Evolutionary conservation across 352 stramenopile species (phyloP).

Genomic region (Phytophthora megakarya): DNA sequence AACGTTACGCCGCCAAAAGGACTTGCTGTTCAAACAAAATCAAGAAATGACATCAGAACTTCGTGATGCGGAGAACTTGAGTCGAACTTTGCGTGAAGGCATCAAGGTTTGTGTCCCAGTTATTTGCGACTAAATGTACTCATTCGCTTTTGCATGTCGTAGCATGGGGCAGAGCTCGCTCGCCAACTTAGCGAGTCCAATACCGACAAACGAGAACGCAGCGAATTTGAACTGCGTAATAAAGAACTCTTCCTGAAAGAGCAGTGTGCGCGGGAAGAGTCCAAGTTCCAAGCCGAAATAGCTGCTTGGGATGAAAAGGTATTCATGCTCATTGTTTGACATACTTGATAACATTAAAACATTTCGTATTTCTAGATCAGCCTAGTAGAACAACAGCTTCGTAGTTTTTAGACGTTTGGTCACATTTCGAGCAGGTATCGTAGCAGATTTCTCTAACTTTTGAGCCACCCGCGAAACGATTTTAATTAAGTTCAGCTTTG

Average conservation of each 20-base stretch:
- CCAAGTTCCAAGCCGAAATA: conserved; percentile 29
- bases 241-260: conserved; percentile 37
- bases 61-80: conserved; percentile 29
- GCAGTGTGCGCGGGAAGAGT: conserved; percentile 35
- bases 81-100: conserved; percentile 31
- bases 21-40: conserved; percentile 30
- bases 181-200: conserved; percentile 17
- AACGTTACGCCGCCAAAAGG: conserved; percentile 32
- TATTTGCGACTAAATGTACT: neutral
- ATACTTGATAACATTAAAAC: neutral
- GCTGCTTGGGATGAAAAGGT: conserved; percentile 44
- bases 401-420: conserved; percentile 10
- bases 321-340: neutral
- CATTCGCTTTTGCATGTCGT: neutral
- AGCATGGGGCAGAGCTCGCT: conserved; percentile 34
- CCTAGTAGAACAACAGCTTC: conserved; percentile 29
- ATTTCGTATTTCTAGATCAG: conserved; percentile 26
- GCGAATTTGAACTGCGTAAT: conserved; percentile 36
- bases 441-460: neutral
- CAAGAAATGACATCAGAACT: conserved; percentile 16
- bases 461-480: too few species aligned
- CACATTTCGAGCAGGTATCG: neutral
- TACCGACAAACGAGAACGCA: conserved; percentile 24
- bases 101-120: conserved; percentile 33
- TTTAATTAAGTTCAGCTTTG: too few species aligned